Percentiles rank a stretch among this genome's conserved stretches.
Conservation (phyloP, 805 yeast species). For the Candida incommunis region DNA sequence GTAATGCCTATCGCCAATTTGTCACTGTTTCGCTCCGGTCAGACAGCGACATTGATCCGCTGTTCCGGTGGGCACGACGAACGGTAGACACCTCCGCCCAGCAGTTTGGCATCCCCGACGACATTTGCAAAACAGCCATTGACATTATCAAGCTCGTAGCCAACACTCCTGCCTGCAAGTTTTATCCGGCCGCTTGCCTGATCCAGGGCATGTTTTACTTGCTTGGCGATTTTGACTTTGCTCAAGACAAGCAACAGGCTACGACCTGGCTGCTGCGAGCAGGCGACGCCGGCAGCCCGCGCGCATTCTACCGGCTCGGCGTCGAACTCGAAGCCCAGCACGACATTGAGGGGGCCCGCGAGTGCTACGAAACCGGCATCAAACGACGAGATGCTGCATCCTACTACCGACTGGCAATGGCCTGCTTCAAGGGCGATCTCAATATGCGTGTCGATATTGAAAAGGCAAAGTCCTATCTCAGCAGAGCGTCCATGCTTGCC, state of each 20-base stretch:
- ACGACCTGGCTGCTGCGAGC: conserved; percentile 12
- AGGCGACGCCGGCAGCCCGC: conserved; percentile 13
- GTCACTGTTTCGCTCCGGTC: background rate
- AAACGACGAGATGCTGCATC: conserved; percentile 24
- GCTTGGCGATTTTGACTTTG: conserved; percentile 13
- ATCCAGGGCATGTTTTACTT: conserved; percentile 15
- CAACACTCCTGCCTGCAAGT: conserved; percentile 8
- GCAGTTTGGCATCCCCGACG: conserved; percentile 11
- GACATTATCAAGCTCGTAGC: conserved; percentile 12
- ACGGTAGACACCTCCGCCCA: conserved; percentile 15
- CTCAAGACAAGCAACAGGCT: conserved; percentile 10
- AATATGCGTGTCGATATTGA: conserved; percentile 14
- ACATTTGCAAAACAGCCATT: conserved; percentile 10
- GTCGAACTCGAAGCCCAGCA: conserved; percentile 20
- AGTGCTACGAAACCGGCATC: conserved; percentile 23
- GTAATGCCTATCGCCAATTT: background rate
- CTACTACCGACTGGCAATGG: conserved; percentile 23
- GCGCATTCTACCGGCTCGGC: conserved; percentile 26
- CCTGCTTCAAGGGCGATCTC: conserved; percentile 20
- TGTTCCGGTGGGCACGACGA: conserved; percentile 18
- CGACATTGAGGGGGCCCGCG: conserved; percentile 17
- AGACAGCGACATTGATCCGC: background rate
- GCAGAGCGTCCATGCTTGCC: conserved; percentile 15
- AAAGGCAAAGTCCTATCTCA: conserved; percentile 15
- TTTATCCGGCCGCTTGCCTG: conserved; percentile 17